Evolutionary conservation across 1,139 yeast genomes (phyloP).

Genomic region (Candida buenavistaensis): DNA sequence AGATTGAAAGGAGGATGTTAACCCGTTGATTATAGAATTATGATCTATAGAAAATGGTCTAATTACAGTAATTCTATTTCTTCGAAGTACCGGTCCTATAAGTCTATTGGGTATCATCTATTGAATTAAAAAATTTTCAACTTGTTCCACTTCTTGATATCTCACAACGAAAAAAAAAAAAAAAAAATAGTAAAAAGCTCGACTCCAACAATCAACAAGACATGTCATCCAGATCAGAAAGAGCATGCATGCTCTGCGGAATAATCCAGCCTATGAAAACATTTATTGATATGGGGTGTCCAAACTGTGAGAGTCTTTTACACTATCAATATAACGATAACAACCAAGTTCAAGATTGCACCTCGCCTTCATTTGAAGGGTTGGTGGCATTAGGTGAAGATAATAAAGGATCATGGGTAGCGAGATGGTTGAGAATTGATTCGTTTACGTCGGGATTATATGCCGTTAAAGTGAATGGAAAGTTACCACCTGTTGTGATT

Average conservation of each 20-base stretch:
- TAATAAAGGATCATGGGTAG: constrained; percentile 86
- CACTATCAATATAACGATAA: constrained; percentile 81
- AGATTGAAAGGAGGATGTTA: constrained; percentile 46
- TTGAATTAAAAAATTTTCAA: too few relatives aligned
- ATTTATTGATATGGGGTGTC: constrained; percentile 86
- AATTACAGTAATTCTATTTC: neutral
- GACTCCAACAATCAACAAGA: constrained; percentile 1
- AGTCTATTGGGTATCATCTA: neutral
- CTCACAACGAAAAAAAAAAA: too few relatives aligned
- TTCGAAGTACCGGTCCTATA: neutral
- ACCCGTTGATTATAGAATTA: constrained; percentile 24
- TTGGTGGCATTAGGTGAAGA: constrained; percentile 88
- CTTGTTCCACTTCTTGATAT: too few relatives aligned
- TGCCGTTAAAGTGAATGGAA: constrained; percentile 92
- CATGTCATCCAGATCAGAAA: constrained; percentile 68
- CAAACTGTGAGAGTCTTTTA: constrained; percentile 91
- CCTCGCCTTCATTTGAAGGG: constrained; percentile 97
- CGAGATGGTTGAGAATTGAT: constrained; percentile 92
- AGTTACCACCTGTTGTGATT: constrained; percentile 82
- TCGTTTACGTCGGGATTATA: constrained; percentile 87
- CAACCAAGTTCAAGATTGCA: constrained; percentile 82
- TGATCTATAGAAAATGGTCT: constrained; percentile 15
- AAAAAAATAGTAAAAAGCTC: neutral
- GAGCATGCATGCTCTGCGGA: constrained; percentile 98
- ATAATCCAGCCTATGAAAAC: constrained; percentile 74